phyloP scores from a whole-genome alignment of 257 asterid species.

The Capsicum baccatum region DNA sequence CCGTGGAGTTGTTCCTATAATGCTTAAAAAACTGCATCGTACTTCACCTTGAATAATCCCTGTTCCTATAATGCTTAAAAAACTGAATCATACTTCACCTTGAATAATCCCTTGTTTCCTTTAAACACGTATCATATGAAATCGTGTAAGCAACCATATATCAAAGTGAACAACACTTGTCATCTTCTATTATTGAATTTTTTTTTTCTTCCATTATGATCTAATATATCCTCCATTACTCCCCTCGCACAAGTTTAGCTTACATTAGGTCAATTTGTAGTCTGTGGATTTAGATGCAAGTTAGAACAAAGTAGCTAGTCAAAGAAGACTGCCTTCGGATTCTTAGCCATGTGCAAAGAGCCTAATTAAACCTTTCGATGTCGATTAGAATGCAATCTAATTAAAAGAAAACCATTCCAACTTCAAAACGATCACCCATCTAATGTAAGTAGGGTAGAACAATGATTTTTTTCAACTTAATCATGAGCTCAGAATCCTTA shows the following conservation, averaged over 20 bases:
- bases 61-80: neutral
- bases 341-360: constrained; percentile 14
- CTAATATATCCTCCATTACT: neutral
- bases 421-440: neutral
- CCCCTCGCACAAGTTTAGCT: neutral
- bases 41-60: neutral
- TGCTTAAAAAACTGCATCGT: constrained; percentile 19
- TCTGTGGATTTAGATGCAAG: neutral
- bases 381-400: neutral
- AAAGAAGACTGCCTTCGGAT: constrained; percentile 11
- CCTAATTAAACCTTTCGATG: neutral
- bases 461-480: constrained; percentile 7
- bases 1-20: neutral
- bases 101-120: constrained; percentile 5
- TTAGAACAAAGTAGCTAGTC: neutral
- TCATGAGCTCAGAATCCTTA: constrained; percentile 18
- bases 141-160: neutral
- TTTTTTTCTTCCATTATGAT: constrained; percentile 1
- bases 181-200: constrained; percentile 14
- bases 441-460: neutral
- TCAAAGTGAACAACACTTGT: neutral
- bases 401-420: constrained; percentile 19
- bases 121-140: neutral
- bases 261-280: neutral
- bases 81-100: constrained; percentile 13